These are phyloP conservation scores for Colletotrichum viniferum DNA, from an alignment of 2,329 filamentous ascomycete species.

Conservation along the genomic window DNA sequence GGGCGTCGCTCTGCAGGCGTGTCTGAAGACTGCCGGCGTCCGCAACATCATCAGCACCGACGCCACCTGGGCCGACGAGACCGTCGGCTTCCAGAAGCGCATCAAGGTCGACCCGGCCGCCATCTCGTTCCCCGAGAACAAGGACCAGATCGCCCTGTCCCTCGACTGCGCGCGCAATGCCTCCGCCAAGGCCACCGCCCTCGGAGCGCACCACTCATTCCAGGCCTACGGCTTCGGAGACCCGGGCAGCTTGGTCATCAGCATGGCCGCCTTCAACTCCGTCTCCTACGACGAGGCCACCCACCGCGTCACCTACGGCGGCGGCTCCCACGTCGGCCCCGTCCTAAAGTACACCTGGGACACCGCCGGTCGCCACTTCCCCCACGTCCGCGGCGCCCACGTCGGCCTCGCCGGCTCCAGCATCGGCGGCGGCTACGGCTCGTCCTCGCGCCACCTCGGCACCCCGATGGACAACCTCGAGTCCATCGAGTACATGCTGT, in stretches of 20 bases:
- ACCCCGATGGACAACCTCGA: conserved; percentile 21
- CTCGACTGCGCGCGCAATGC: conserved; percentile 21
- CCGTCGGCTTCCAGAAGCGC: conserved; percentile 19
- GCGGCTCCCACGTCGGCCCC: conserved; percentile 18
- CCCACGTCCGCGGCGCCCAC: conserved; percentile 21
- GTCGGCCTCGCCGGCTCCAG: conserved; percentile 18
- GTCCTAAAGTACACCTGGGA: conserved; percentile 19
- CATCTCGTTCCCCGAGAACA: conserved; percentile 20
- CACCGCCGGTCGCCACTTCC: conserved; percentile 19
- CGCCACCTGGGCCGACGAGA: conserved; percentile 10
- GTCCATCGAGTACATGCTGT: conserved; percentile 22
- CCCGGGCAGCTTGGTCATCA: conserved; percentile 19
- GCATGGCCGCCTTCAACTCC: conserved; percentile 19
- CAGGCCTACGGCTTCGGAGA: conserved; percentile 20
- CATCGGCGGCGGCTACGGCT: conserved; percentile 21
- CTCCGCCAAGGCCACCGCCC: conserved; percentile 11
- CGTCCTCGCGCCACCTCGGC: conserved; percentile 15
- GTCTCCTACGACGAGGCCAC: conserved; percentile 10
- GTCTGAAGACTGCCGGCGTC: conserved; percentile 18
- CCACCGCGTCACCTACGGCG: conserved; percentile 17
- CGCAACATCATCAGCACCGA: conserved; percentile 19
- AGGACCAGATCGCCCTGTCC: conserved; percentile 16
- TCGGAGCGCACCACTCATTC: conserved; percentile 21
- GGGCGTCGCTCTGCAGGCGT: conserved; percentile 13
- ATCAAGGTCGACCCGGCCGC: conserved; percentile 20